Percentiles rank a stretch among this genome's conserved stretches.
These are phyloP conservation scores for Acorus gramineus DNA, from an alignment of 106 monocot species.

Conservation along the genomic window DNA sequence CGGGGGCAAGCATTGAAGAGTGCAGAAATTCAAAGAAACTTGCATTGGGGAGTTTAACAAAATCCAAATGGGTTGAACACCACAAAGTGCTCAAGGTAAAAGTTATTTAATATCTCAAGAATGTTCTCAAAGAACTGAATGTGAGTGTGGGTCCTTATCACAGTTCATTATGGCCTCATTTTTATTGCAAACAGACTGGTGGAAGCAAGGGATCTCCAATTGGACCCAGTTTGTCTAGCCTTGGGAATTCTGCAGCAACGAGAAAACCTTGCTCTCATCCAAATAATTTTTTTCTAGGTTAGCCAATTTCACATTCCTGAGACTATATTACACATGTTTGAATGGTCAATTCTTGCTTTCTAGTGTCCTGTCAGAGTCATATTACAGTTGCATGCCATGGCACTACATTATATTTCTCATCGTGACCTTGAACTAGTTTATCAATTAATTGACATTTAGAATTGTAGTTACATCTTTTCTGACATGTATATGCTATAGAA, in stretches of 20 bases:
- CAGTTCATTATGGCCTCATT: too few relatives aligned
- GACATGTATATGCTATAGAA: too few relatives aligned
- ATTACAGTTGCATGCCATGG: too few relatives aligned
- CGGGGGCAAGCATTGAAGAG: conserved; percentile 30
- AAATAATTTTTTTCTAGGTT: conserved; percentile 31
- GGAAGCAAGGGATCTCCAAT: conserved; percentile 13
- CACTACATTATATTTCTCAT: too few relatives aligned
- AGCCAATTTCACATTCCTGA: not conserved
- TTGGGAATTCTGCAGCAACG: conserved; percentile 18
- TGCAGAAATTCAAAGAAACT: conserved; percentile 35
- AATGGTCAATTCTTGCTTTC: too few relatives aligned
- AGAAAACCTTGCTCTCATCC: conserved; percentile 37
- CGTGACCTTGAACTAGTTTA: too few relatives aligned
- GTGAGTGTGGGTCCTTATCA: too few relatives aligned
- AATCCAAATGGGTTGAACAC: conserved; percentile 51
- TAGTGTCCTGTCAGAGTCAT: too few relatives aligned
- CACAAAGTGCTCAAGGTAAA: conserved; percentile 50
- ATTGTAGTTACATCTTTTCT: too few relatives aligned
- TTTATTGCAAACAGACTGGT: conserved; percentile 2
- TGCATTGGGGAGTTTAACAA: conserved; percentile 32
- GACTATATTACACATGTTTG: too few relatives aligned
- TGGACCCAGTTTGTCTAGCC: conserved; percentile 12
- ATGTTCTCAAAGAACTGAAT: too few relatives aligned
- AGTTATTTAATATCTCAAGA: not conserved
- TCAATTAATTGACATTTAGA: too few relatives aligned